phyloP scores from a whole-genome alignment of 768 basidiomycete species.

The Hypholoma sublateritium region DNA sequence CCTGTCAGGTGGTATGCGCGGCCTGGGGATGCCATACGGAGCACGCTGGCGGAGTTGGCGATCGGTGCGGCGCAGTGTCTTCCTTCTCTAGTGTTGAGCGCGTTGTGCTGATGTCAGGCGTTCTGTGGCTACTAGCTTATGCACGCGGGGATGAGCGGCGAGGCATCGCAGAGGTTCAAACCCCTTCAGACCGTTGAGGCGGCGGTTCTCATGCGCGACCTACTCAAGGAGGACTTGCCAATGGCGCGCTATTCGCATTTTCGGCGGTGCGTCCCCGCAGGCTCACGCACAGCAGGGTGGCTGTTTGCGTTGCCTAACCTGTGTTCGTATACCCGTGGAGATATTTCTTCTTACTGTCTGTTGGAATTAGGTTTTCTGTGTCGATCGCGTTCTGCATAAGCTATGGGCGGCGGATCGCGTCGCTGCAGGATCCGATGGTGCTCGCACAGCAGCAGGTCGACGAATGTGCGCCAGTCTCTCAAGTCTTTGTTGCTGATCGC shows the following conservation, averaged over 20 bases:
- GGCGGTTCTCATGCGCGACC: constrained; percentile 20
- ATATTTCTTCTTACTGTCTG: background rate
- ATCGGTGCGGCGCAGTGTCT: constrained; percentile 19
- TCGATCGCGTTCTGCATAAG: constrained; percentile 23
- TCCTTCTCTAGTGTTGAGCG: background rate
- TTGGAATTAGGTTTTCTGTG: constrained; percentile 19
- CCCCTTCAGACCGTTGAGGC: constrained; percentile 22
- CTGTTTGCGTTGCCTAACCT: too few relatives aligned
- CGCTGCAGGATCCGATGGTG: constrained; percentile 22
- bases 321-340: background rate
- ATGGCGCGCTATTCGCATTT: constrained; percentile 14
- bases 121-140: constrained; percentile 18
- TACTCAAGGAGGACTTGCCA: constrained; percentile 14
- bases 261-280: constrained; percentile 15
- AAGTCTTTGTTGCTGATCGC: background rate
- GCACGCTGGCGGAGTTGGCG: constrained; percentile 32
- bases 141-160: constrained; percentile 24
- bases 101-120: background rate
- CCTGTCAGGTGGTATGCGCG: constrained; percentile 30
- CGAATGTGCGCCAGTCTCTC: constrained; percentile 16
- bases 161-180: constrained; percentile 24
- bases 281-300: too few relatives aligned
- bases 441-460: constrained; percentile 21
- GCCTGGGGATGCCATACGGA: constrained; percentile 31
- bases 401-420: constrained; percentile 23